A percentile compares a stretch with the other conserved stretches of the same genome.
phyloP scores from a whole-genome alignment of 139 green algal species.

The Cymbomonas tetramitiformis region DNA sequence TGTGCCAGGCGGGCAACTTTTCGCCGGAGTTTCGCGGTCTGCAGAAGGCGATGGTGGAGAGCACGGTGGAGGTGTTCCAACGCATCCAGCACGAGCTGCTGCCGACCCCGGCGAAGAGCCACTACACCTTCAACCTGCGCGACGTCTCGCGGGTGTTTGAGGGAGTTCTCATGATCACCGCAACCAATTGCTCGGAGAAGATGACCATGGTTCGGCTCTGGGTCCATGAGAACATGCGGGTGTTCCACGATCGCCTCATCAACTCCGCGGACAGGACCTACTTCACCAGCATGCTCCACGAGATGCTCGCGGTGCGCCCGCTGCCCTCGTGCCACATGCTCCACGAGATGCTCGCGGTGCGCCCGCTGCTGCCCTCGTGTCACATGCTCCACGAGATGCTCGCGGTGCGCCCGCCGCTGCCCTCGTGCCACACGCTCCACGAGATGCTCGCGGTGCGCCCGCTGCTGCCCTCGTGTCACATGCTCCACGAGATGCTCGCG shows the following conservation, averaged over 20 bases:
- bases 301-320: too few species aligned
- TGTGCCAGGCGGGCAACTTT: slow-evolving; percentile 31
- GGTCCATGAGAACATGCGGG: slow-evolving; percentile 59
- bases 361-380: too few species aligned
- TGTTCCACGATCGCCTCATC: slow-evolving; percentile 68
- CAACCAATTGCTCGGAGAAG: slow-evolving; percentile 26
- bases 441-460: too few species aligned
- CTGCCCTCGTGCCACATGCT: too few species aligned
- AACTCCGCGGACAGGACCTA: slow-evolving; percentile 51
- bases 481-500: too few species aligned
- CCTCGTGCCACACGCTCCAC: too few species aligned
- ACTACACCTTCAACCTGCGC: slow-evolving; percentile 74
- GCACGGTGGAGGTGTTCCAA: slow-evolving; percentile 41
- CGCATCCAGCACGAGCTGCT: slow-evolving; percentile 40
- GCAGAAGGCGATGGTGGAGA: slow-evolving; percentile 40
- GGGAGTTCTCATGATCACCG: slow-evolving; percentile 49
- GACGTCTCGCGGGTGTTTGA: slow-evolving; percentile 69
- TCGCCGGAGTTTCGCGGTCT: slow-evolving; percentile 33
- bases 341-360: too few species aligned
- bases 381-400: too few species aligned
- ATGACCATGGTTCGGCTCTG: slow-evolving; percentile 47
- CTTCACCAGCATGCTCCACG: too few species aligned
- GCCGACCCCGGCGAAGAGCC: slow-evolving; percentile 47
- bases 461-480: too few species aligned
- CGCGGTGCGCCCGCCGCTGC: too few species aligned